Conservation (phyloP, 441 rosid genomes). For the Hura crepitans region DNA sequence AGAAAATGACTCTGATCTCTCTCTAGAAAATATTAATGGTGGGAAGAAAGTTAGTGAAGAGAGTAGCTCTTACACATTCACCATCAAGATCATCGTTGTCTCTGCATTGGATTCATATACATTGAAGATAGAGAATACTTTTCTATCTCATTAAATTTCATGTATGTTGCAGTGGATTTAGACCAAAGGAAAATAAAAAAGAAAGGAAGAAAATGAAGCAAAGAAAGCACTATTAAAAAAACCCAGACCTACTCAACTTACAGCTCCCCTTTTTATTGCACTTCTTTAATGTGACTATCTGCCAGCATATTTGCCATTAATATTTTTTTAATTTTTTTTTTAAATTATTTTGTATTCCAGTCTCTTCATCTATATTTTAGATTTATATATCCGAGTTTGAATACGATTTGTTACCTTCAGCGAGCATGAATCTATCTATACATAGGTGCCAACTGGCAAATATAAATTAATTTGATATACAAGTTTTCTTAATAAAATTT, state of each 20-base stretch:
- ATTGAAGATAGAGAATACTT: slow-evolving; percentile 9
- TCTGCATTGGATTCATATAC: slow-evolving; percentile 47
- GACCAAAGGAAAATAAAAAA: slow-evolving; percentile 22
- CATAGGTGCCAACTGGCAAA: too few relatives aligned
- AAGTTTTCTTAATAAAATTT: too few relatives aligned
- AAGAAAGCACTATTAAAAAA: slow-evolving; percentile 53
- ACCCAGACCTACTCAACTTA: slow-evolving; percentile 66
- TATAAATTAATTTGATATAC: too few relatives aligned
- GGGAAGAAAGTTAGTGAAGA: slow-evolving; percentile 59
- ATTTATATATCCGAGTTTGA: slow-evolving; percentile 17
- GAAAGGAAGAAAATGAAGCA: slow-evolving; percentile 16
- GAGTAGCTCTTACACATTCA: slow-evolving; percentile 33
- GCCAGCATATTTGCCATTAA: slow-evolving; percentile 48
- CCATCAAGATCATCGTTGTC: slow-evolving; percentile 60
- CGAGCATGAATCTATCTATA: too few relatives aligned
- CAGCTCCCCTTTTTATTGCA: slow-evolving; percentile 62
- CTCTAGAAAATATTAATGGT: slow-evolving; percentile 34
- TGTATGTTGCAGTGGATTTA: slow-evolving; percentile 10
- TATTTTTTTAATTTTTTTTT: slow-evolving; percentile 13
- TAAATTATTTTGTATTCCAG: slow-evolving; percentile 38
- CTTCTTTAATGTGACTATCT: slow-evolving; percentile 75
- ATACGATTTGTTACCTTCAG: slow-evolving; percentile 26
- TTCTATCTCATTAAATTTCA: neutral
- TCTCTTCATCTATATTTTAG: too few relatives aligned
- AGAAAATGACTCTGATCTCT: slow-evolving; percentile 37